Evolutionary conservation across 2,329 filamentous ascomycete genomes (phyloP).

Genomic region (Neophaeococcomyces aloes): DNA sequence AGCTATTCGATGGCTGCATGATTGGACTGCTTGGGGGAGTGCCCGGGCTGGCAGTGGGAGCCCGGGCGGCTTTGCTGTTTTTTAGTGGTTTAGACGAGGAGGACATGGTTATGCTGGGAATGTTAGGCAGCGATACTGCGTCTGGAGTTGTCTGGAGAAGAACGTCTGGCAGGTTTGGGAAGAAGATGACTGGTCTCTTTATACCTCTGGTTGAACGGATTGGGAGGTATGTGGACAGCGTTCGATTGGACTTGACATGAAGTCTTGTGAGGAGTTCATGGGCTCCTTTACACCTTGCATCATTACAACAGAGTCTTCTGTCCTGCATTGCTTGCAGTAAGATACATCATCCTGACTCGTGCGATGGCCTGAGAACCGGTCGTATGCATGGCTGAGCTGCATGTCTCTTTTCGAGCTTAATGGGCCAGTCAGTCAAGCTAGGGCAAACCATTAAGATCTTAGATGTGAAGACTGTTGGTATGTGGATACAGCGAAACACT

Average conservation of each 20-base stretch:
- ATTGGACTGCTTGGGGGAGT: conserved; percentile 5
- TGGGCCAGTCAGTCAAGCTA: not conserved
- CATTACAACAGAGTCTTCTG: conserved; percentile 4
- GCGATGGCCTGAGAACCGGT: not conserved
- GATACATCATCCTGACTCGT: conserved; percentile 1
- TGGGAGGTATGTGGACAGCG: conserved; percentile 5
- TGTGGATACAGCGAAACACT: too few species aligned
- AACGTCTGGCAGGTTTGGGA: conserved; percentile 4
- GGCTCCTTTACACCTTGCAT: conserved; percentile 6
- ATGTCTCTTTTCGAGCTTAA: not conserved
- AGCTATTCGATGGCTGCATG: conserved; percentile 3
- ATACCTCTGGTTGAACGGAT: conserved; percentile 4
- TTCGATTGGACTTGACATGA: conserved; percentile 4
- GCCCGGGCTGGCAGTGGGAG: conserved; percentile 1
- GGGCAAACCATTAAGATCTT: too few species aligned
- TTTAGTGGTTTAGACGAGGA: conserved; percentile 3
- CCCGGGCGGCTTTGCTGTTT: conserved; percentile 3
- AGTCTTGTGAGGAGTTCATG: conserved; percentile 2
- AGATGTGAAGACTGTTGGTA: too few species aligned
- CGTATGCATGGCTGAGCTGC: not conserved
- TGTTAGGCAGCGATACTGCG: not conserved
- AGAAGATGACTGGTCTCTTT: conserved; percentile 6
- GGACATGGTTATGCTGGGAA: conserved; percentile 5
- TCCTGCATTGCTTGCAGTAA: conserved; percentile 3
- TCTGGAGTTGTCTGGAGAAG: not conserved